Base-by-base conservation (phyloP, 192 early-diverging fungal species). In the Coemansia sp. region DNA sequence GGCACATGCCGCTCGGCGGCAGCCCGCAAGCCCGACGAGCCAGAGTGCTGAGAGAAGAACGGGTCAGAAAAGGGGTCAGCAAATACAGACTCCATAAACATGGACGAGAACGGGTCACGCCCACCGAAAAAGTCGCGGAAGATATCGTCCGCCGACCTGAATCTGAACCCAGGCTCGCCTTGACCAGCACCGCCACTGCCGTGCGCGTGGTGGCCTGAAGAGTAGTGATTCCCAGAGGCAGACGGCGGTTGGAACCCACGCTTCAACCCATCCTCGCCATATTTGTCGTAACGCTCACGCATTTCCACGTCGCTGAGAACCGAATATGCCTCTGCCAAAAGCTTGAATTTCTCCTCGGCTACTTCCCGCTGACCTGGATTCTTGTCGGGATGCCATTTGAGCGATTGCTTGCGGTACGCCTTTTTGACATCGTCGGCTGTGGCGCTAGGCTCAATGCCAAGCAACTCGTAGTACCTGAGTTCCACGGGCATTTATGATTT, bases 351-450 rank as follows among this genome's bases (percentile, higher is more conserved):
- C 38, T 77, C 69, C 32, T 72, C 75, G 0, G 85, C 85, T 13
- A 49, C 70, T 11, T 71, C 67, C 49, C 71, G 79, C 62, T 75
- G 71, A 39, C 62, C 62, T 53, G 71, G 72, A 58, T 86, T 84
- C 58, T 88, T 88, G 81, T 90, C 90, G 0, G 91, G 90, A 60
- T 92, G 91, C 74, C 86, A 89, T 66, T 85, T 91, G 59, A 88
- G 78, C 8, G 92, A 87, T n/a, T 86, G 80, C 65, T 88, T 89
- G 44, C 87, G 79, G 64, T 90, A 93, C 6, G 90, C 87, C 68
- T 87, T 87, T 70, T 90, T 92, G 56, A 94, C 78, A 53, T 94
- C 89, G 37, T 85, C 87, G 10, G 86, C 84, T 27, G 83, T 68
- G 3, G 91, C 92, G 32, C 76, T 67, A 50, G 82, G 70, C 52